A percentile compares a stretch with the other conserved stretches of the same genome.
Evolutionary conservation across 2,329 filamentous ascomycete species (phyloP).

Genomic region (Emericellopsis cladophorae): DNA sequence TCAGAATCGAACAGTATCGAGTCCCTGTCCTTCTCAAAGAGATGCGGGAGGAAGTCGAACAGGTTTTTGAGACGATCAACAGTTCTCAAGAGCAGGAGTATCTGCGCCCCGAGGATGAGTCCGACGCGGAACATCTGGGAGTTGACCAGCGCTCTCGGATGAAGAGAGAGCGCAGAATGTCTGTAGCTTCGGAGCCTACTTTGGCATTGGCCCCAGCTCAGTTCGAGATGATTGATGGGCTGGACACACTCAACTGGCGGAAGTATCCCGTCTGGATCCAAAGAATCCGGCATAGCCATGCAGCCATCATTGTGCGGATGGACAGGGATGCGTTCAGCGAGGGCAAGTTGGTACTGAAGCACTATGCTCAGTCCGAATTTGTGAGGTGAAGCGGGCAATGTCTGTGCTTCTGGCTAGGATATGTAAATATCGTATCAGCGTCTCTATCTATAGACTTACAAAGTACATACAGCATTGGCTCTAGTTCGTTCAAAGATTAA

Average conservation of each 20-base stretch:
- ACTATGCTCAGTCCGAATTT: slow-evolving; percentile 74
- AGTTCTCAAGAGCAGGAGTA: slow-evolving; percentile 16
- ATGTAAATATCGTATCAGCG: too few relatives aligned
- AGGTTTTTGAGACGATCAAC: slow-evolving; percentile 63
- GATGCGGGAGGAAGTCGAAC: slow-evolving; percentile 64
- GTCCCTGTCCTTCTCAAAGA: slow-evolving; percentile 66
- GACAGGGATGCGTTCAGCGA: slow-evolving; percentile 58
- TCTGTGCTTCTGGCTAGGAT: too few relatives aligned
- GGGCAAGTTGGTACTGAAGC: slow-evolving; percentile 62
- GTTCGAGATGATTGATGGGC: slow-evolving; percentile 69
- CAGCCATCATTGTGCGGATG: slow-evolving; percentile 74
- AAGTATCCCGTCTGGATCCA: slow-evolving; percentile 65
- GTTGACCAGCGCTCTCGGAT: slow-evolving; percentile 27
- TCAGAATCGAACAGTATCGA: slow-evolving; percentile 58
- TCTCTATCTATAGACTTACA: too few relatives aligned
- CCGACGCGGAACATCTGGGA: slow-evolving; percentile 11
- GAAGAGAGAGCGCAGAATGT: slow-evolving; percentile 25
- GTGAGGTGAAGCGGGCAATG: slow-evolving; percentile 4
- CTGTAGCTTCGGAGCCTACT: slow-evolving; percentile 44
- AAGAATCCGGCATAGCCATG: slow-evolving; percentile 70
- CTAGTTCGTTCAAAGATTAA: too few relatives aligned
- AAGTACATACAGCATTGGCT: too few relatives aligned
- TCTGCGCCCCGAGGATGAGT: slow-evolving; percentile 33
- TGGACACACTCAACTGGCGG: slow-evolving; percentile 54
- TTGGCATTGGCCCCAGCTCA: slow-evolving; percentile 70